Conservation (phyloP, 164 flowering plant species). For the Piper longum region DNA sequence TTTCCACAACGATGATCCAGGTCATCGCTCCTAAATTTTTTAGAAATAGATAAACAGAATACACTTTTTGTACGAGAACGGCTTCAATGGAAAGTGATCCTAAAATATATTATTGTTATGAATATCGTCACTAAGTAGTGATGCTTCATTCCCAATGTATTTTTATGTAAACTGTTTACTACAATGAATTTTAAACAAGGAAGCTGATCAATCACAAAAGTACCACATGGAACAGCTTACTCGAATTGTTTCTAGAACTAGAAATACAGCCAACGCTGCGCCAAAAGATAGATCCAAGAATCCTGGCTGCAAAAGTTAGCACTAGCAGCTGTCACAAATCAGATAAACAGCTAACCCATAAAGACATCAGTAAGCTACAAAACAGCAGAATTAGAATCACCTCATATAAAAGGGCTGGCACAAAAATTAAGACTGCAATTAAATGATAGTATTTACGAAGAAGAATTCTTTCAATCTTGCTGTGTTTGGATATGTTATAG, state of each 20-base stretch:
- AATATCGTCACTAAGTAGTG: too few species aligned
- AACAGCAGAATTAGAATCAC: conserved; percentile 17
- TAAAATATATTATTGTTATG: too few species aligned
- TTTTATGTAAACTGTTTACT: too few species aligned
- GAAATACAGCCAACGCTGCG: conserved; percentile 82
- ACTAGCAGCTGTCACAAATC: background rate
- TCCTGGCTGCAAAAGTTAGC: conserved; percentile 42
- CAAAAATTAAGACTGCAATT: conserved; percentile 84
- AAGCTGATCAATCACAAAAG: background rate
- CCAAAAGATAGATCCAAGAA: conserved; percentile 94
- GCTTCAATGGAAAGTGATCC: too few species aligned
- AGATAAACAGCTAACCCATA: background rate
- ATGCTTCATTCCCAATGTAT: too few species aligned
- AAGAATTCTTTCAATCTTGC: conserved; percentile 85
- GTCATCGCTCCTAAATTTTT: too few species aligned
- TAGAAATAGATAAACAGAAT: too few species aligned
- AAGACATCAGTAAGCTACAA: background rate
- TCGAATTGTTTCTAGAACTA: conserved; percentile 77
- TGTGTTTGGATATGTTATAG: conserved; percentile 71
- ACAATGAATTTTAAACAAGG: background rate
- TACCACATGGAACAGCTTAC: conserved; percentile 30
- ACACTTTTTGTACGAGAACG: too few species aligned
- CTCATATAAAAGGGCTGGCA: conserved; percentile 87
- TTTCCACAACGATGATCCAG: too few species aligned
- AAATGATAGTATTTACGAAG: conserved; percentile 95